Conservation (phyloP, 2,329 filamentous ascomycete genomes). For the Phaeomoniella chlamydospora region DNA sequence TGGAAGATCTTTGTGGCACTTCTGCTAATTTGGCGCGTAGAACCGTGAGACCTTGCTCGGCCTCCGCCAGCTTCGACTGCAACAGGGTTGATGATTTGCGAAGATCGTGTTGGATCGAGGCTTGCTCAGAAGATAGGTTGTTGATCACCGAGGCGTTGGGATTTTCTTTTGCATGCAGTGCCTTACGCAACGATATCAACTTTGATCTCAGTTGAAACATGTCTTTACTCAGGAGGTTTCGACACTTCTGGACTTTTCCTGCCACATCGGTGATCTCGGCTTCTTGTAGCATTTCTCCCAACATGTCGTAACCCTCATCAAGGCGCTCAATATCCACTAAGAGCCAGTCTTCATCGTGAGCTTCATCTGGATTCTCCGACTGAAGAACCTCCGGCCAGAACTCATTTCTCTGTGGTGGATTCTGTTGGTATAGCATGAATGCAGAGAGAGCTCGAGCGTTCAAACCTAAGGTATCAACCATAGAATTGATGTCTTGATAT, state of each 20-base stretch:
- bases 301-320: slow-evolving; percentile 46
- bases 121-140: slow-evolving; percentile 72
- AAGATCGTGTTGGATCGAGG: slow-evolving; percentile 69
- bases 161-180: slow-evolving; percentile 57
- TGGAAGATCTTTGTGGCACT: slow-evolving; percentile 21
- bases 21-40: slow-evolving; percentile 65
- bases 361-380: slow-evolving; percentile 43
- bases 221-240: slow-evolving; percentile 51
- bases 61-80: slow-evolving; percentile 58
- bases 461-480: slow-evolving; percentile 84
- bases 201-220: slow-evolving; percentile 58
- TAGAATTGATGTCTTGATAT: slow-evolving; percentile 47
- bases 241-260: slow-evolving; percentile 53
- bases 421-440: slow-evolving; percentile 36
- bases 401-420: slow-evolving; percentile 31
- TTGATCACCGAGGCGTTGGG: slow-evolving; percentile 53
- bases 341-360: slow-evolving; percentile 60
- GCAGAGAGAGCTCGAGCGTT: slow-evolving; percentile 56
- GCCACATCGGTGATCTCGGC: slow-evolving; percentile 55
- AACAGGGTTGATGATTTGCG: slow-evolving; percentile 61
- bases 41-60: slow-evolving; percentile 66
- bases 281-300: slow-evolving; percentile 50
- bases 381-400: slow-evolving; percentile 25
- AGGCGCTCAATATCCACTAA: slow-evolving; percentile 64
- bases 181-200: slow-evolving; percentile 62